Conservation (phyloP, 257 asterid species). For the Asclepias syriaca region DNA sequence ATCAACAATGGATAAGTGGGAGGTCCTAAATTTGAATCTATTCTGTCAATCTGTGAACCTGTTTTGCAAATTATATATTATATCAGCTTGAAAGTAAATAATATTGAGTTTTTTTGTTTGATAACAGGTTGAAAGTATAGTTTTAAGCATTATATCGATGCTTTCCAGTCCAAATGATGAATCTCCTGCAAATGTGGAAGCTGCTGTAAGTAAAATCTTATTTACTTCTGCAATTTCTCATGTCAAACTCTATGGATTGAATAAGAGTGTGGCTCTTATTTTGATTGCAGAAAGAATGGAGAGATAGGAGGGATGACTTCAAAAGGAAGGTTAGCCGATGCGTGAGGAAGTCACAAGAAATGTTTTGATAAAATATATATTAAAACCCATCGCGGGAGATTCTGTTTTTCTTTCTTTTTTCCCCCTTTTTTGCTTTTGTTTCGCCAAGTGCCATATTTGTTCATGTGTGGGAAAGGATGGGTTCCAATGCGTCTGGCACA, state of each 20-base stretch:
- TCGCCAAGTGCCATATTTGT: background rate
- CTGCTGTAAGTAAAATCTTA: constrained; percentile 67
- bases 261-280: background rate
- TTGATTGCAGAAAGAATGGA: constrained; percentile 75
- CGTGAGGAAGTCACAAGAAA: constrained; percentile 83
- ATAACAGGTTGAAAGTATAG: constrained; percentile 30
- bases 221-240: background rate
- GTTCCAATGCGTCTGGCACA: background rate
- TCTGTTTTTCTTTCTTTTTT: no score
- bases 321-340: constrained; percentile 88
- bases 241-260: background rate
- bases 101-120: background rate
- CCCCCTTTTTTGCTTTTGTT: constrained; percentile 6
- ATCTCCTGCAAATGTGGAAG: constrained; percentile 57
- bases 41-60: no score
- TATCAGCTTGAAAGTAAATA: background rate
- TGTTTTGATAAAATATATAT: constrained; percentile 29
- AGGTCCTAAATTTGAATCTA: no score
- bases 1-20: no score
- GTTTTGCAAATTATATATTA: no score
- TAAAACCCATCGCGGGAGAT: background rate
- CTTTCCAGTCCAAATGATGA: constrained; percentile 22
- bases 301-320: constrained; percentile 77
- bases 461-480: background rate
- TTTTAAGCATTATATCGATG: constrained; percentile 27